Conservation (phyloP, 768 basidiomycete genomes). For the Pleurotus ostreatus region DNA sequence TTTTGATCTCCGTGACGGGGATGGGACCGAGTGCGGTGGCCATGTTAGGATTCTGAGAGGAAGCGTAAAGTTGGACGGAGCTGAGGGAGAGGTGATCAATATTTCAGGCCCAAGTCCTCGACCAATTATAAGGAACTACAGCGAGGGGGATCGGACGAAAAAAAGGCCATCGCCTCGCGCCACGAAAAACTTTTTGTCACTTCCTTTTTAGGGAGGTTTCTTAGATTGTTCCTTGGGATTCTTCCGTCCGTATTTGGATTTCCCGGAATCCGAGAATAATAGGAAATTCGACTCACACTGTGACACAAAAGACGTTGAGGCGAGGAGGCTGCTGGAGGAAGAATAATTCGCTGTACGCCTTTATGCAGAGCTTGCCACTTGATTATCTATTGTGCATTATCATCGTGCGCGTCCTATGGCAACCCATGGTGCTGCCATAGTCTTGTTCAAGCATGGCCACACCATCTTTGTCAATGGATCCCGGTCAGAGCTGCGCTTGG, state of each 20-base stretch:
- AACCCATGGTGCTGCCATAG: neutral
- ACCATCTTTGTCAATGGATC: neutral
- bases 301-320: neutral
- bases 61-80: neutral
- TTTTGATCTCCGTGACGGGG: constrained; percentile 7
- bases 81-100: neutral
- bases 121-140: neutral
- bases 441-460: neutral
- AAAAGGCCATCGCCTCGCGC: neutral
- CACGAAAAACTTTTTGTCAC: constrained; percentile 5
- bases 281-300: neutral
- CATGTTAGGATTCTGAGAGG: constrained; percentile 9
- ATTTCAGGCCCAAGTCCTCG: neutral
- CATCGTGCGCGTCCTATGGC: neutral
- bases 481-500: neutral
- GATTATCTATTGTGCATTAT: neutral
- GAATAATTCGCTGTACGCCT: too few species aligned
- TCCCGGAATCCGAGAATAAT: constrained; percentile 1
- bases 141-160: neutral
- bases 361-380: neutral
- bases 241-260: neutral
- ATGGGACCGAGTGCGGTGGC: constrained; percentile 12
- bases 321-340: neutral
- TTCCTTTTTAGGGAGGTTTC: neutral
- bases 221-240: neutral